Base-by-base conservation (phyloP, 306 rosid genomes). In the Fragaria nilgerrensis region DNA sequence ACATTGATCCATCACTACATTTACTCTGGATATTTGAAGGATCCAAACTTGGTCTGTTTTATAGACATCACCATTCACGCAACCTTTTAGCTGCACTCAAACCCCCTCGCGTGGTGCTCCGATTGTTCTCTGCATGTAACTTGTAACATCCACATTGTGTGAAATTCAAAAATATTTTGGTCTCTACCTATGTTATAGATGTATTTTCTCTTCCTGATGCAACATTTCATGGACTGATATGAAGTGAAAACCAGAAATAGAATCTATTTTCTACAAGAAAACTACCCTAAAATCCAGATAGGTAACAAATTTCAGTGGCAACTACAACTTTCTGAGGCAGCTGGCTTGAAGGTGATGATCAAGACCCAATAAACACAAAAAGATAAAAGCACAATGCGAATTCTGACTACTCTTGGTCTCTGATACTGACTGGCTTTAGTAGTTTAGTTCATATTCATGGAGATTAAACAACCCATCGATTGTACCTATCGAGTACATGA, bases 401-500 rank as follows among this genome's bases (percentile, higher is more conserved):
- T 43, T 25, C 43, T 39, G 77, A 49, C 50, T 68, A 49, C 32
- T 59, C 1, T 41, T 50, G 67, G 68, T 56, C 67, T 77, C 23
- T 63, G 74, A 63, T 48, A 47, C 49, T 39, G 73, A 72, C 47
- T 5, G 55, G 32, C 47, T 47, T 25, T 39, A n/a, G n/a, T n/a
- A n/a, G n/a, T n/a, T n/a, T n/a, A 37, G 44, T 34, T 39, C 5
- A 58, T 66, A 22, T 63, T 20, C 25, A 48, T 78, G 66, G 65
- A 41, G 62, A 78, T 53, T 56, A 65, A 68, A 44, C 19, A 76
- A 56, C 17, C 44, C 7, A 43, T 9, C 36, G 27, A 32, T 43
- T 58, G 64, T 69, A 49, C 53, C 78, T 49, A 20, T 70, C 36
- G 15, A 36, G 8, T n/a, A 49, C 50, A 45, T 55, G 41, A 84